These are phyloP conservation scores for Arthrobotrys sphaeroides DNA, from an alignment of 2,329 filamentous ascomycete species.

Conservation along the genomic window DNA sequence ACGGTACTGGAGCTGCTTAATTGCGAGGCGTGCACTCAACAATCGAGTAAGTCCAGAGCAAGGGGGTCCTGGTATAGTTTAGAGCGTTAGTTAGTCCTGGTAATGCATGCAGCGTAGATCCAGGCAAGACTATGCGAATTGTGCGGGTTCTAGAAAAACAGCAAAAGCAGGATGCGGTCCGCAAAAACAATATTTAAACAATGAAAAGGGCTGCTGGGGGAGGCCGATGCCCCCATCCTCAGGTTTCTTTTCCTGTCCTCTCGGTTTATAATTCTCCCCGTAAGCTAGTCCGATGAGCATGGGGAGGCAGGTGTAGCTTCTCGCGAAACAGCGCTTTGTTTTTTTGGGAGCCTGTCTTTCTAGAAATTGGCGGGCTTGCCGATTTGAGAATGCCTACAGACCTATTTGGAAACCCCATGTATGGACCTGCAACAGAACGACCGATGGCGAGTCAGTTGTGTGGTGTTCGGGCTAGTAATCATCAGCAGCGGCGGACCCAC, in stretches of 20 bases:
- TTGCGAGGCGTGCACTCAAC: constrained; percentile 46
- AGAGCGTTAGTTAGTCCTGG: constrained; percentile 49
- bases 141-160: constrained; percentile 46
- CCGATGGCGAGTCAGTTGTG: constrained; percentile 43
- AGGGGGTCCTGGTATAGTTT: constrained; percentile 48
- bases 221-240: constrained; percentile 35
- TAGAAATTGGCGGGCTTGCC: constrained; percentile 53
- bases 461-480: constrained; percentile 37
- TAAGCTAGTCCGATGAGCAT: constrained; percentile 35
- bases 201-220: constrained; percentile 35
- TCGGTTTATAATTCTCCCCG: constrained; percentile 49
- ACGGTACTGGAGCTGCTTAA: constrained; percentile 21
- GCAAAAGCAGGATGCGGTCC: constrained; percentile 12
- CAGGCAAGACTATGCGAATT: constrained; percentile 43
- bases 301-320: constrained; percentile 46
- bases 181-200: constrained; percentile 52
- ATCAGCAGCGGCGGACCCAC: constrained; percentile 23
- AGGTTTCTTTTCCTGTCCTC: constrained; percentile 27
- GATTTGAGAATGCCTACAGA: constrained; percentile 40
- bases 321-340: constrained; percentile 53
- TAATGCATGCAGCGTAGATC: constrained; percentile 50
- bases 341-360: constrained; percentile 38
- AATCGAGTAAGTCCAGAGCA: constrained; percentile 39
- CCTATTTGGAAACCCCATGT: constrained; percentile 53
- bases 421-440: constrained; percentile 36